phyloP scores from a whole-genome alignment of 306 rosid genomes.

The Medicago arabica region DNA sequence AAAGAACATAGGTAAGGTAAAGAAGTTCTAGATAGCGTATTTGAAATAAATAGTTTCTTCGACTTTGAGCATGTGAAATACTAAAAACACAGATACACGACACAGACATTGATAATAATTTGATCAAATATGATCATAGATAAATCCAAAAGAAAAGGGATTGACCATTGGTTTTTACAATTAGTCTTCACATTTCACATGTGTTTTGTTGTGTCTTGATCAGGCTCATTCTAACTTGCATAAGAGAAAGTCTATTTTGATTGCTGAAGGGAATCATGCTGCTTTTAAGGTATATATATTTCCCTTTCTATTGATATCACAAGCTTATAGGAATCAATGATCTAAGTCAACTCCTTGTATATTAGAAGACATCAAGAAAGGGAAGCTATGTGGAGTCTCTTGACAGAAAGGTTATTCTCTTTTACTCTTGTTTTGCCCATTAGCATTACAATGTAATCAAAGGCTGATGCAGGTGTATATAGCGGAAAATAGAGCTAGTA shows the following conservation, averaged over 20 bases:
- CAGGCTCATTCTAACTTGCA: conserved; percentile 41
- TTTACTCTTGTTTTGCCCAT: conserved; percentile 15
- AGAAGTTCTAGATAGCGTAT: too few relatives aligned
- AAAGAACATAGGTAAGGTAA: too few relatives aligned
- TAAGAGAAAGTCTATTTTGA: conserved; percentile 45
- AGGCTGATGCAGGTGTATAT: conserved; percentile 16
- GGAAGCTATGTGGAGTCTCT: conserved; percentile 38
- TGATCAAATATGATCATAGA: too few relatives aligned
- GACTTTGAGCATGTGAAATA: too few relatives aligned
- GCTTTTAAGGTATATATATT: conserved; percentile 42
- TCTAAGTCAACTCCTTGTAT: conserved; percentile 21
- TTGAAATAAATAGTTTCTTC: not conserved
- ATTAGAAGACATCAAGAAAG: conserved; percentile 40
- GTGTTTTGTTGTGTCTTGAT: conserved; percentile 16
- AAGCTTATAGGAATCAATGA: conserved; percentile 25
- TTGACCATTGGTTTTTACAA: too few relatives aligned
- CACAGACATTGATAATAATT: too few relatives aligned
- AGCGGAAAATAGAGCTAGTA: conserved; percentile 6
- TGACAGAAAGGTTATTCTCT: conserved; percentile 43
- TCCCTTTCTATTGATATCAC: conserved; percentile 14
- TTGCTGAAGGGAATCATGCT: conserved; percentile 24
- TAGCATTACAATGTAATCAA: not conserved
- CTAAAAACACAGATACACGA: too few relatives aligned
- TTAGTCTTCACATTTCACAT: not conserved
- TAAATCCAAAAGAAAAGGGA: too few relatives aligned